Evolutionary conservation across 768 basidiomycete genomes (phyloP), one percentile per base, ranked within the genome.

Genomic region (Mrakia frigida): DNA sequence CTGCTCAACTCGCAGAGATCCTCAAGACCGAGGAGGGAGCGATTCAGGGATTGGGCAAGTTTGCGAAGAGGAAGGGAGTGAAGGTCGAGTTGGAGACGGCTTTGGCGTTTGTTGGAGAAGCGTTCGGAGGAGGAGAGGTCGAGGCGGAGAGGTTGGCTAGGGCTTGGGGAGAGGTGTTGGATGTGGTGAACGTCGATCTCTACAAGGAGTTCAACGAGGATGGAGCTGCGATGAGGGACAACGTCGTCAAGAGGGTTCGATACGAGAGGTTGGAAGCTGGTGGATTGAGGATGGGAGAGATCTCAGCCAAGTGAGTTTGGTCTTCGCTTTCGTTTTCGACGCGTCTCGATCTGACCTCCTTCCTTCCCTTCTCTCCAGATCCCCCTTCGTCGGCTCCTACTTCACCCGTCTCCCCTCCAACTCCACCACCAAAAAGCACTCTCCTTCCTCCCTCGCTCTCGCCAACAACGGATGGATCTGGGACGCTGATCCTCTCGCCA

Each of bases 391-490:
- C 61, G 97, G 98, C 81, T 84, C 87, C 5, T 98, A 98, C 85
- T 99, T 99, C 84, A 98, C 94, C 1, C 90, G 94, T 35, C 83
- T 98, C 18, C 86, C 85, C 79, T 53, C 87, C 35, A 86, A 85
- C 78, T 78, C 75, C 18, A 80, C 78, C 6, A 86, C 86, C 0
- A 73, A 81, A 41, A 86, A 86, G 78, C 85, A 86, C 72, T 85
- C 88, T 68, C 85, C 86, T 6, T 78, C 80, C 23, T 85, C 87
- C 21, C 91, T 94, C 81, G 90, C 92, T 2, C 85, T 99, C 39
- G 97, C 96, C 7, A 98, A 98, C 84, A 99, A 99, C 82, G 97
- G 97, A 3, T 99, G 97, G 97, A 94, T 99, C 79, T 99, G 97
- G 96, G 85, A 90, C 79, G 95, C 96, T 2, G 90, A 99, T 81